Evolutionary conservation across 2,329 filamentous ascomycete genomes (phyloP).

Genomic region (Monilinia laxa): DNA sequence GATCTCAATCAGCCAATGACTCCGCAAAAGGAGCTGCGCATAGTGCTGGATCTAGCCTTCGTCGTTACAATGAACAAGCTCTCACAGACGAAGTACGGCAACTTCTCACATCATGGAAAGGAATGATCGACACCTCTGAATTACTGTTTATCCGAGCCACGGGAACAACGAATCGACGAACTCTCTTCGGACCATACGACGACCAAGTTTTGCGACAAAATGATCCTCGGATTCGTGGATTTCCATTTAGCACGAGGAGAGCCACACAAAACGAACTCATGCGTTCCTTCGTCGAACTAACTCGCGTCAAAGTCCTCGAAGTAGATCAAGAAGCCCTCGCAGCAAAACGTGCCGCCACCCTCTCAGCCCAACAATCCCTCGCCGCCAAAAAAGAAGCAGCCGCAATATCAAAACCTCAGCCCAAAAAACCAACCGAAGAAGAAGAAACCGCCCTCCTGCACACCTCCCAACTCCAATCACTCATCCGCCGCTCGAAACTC

Average conservation of each 20-base stretch:
- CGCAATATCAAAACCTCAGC: conserved; percentile 46
- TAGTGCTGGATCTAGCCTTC: conserved; percentile 84
- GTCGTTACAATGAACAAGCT: conserved; percentile 92
- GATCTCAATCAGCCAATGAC: conserved; percentile 90
- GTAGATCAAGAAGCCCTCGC: conserved; percentile 66
- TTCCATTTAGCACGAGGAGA: conserved; percentile 88
- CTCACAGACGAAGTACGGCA: conserved; percentile 83
- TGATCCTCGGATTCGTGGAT: conserved; percentile 77
- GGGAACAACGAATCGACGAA: conserved; percentile 80
- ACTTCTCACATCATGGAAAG: conserved; percentile 81
- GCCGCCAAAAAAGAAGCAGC: conserved; percentile 47
- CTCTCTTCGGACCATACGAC: conserved; percentile 88
- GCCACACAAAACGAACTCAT: conserved; percentile 94
- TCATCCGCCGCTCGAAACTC: conserved; percentile 86
- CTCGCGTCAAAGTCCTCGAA: conserved; percentile 79
- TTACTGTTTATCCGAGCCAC: conserved; percentile 87
- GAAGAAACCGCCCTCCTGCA: conserved; percentile 81
- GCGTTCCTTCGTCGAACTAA: conserved; percentile 91
- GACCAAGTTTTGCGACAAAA: conserved; percentile 77
- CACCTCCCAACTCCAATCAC: conserved; percentile 82
- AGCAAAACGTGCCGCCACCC: conserved; percentile 48
- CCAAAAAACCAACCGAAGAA: conserved; percentile 70
- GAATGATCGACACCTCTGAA: conserved; percentile 78
- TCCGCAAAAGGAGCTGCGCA: conserved; percentile 91
- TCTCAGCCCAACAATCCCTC: conserved; percentile 46